phyloP scores from a whole-genome alignment of 257 asterid genomes.

The Paulownia fortunei region DNA sequence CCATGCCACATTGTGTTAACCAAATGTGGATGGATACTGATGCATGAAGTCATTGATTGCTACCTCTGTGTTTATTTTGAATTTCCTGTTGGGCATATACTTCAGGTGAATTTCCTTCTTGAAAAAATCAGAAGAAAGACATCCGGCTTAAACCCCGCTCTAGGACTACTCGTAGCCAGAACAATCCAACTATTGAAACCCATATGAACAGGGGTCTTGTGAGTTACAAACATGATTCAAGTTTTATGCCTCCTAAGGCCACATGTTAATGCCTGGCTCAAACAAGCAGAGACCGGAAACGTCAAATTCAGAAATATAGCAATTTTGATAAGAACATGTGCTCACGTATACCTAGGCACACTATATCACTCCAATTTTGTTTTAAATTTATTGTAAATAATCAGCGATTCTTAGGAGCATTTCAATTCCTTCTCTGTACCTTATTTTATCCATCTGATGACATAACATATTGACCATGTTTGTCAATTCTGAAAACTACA shows the following conservation, averaged over 20 bases:
- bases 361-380: no score
- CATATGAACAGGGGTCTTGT: no score
- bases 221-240: neutral
- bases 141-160: neutral
- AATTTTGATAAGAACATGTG: neutral
- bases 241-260: neutral
- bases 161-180: no score
- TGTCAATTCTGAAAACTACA: neutral
- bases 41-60: neutral
- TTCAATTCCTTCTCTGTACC: neutral
- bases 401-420: neutral
- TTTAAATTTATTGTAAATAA: constrained; percentile 26
- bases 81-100: neutral
- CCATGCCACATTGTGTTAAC: neutral
- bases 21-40: no score
- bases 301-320: neutral
- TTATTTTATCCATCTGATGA: constrained; percentile 17
- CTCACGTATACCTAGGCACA: neutral
- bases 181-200: neutral
- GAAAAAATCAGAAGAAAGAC: no score
- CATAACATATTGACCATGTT: constrained; percentile 16
- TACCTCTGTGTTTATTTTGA: neutral
- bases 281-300: neutral
- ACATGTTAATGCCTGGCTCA: neutral
- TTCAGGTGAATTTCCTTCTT: neutral